Base-by-base conservation (phyloP, 2,329 filamentous ascomycete species). In the Verticillium nonalfalfae region DNA sequence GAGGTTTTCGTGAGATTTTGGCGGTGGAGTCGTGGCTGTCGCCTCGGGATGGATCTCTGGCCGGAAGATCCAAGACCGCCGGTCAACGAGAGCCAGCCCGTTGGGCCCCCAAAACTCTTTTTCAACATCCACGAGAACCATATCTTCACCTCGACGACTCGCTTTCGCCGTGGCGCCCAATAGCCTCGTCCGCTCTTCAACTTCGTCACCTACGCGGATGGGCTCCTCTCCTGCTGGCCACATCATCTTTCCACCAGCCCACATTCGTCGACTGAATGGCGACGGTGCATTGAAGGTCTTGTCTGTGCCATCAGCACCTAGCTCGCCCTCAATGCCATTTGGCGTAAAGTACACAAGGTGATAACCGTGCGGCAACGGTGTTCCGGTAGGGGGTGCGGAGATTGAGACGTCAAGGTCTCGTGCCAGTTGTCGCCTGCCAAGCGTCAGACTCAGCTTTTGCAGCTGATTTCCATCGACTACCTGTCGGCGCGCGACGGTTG, bases 301-400 rank as follows among this genome's bases (percentile, higher is more conserved):
- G 71, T 89, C 86, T 0, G 83, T 86, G 14, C 87, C 87, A 69
- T 90, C 86, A 0, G 69, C 63, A 0, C 85, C 85, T 0, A 89
- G 76, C 7, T 83, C 77, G 1, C 68, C 63, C 66, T 88, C 86
- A 0, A 83, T 63, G 4, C 81, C 81, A 0, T 74, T 74, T 0
- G 86, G 85, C 0, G 85, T 87, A 68, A 89, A 89, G 69, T 88
- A 89, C 0, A 80, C 81, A 0, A 89, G 76, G 67, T 89, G 86
- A 64, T 87, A 85, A 1, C 83, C 85, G 0, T 83, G 78, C 0
- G 85, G 85, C 1, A 88, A 63, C 0, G 79, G 78, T 0, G 82
- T 84, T 7, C 81, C 80, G 0, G 68, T 57, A 0, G 72, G 66
- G 0, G 81, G 77, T 0, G 77, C 61, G 0, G 69, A 60, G 36